Evolutionary conservation across 2,329 filamentous ascomycete genomes (phyloP).

Genomic region (Rugonectria rugulosa): DNA sequence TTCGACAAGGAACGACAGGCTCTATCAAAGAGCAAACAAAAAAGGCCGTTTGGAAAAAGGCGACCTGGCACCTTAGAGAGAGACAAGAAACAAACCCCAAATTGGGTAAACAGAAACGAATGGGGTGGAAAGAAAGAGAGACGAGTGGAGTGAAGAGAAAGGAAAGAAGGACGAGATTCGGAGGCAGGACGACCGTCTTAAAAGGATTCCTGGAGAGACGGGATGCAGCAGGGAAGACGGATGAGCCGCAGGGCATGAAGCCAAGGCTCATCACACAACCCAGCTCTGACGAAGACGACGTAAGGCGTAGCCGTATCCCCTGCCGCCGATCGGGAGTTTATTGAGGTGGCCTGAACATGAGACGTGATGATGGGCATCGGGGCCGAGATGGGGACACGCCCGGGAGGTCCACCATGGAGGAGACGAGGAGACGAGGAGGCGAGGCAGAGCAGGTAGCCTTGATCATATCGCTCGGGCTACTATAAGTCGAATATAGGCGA

Average conservation of each 20-base stretch:
- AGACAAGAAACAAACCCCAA: conserved; percentile 37
- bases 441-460: conserved; percentile 13
- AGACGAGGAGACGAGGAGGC: too few relatives aligned
- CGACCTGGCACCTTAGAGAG: conserved; percentile 40
- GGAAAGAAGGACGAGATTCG: conserved; percentile 14
- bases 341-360: conserved; percentile 39
- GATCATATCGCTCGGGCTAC: background rate
- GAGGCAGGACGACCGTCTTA: conserved; percentile 27
- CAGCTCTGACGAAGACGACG: conserved; percentile 25
- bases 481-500: conserved; percentile 22
- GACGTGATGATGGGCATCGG: conserved; percentile 32
- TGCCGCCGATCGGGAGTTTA: conserved; percentile 34
- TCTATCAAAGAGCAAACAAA: conserved; percentile 39
- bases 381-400: conserved; percentile 11
- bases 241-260: conserved; percentile 12
- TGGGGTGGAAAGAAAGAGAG: conserved; percentile 28
- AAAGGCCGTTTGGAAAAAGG: conserved; percentile 31
- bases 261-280: conserved; percentile 11
- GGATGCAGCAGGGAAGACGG: background rate
- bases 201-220: conserved; percentile 3
- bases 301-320: conserved; percentile 22
- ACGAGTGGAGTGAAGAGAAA: conserved; percentile 23
- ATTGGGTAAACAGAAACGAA: conserved; percentile 34
- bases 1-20: conserved; percentile 32
- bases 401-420: conserved; percentile 14